Evolutionary conservation across 768 basidiomycete species (phyloP).

Genomic region (Tulasnella sp.): DNA sequence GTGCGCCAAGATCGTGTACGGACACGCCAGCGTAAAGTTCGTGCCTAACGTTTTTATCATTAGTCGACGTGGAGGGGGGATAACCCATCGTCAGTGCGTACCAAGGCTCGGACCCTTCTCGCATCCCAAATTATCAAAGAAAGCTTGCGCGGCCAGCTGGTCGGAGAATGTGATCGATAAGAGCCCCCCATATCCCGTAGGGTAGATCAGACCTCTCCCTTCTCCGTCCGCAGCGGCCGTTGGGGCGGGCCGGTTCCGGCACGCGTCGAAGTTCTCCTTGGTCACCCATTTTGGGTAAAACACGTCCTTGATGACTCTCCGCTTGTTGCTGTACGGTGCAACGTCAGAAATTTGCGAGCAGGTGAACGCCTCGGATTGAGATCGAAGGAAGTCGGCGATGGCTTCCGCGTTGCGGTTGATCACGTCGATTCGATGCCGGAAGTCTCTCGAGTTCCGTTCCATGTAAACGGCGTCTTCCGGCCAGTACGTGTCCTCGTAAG

Average conservation of each 20-base stretch:
- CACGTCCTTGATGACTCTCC: constrained; percentile 59
- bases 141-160: constrained; percentile 51
- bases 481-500: constrained; percentile 80
- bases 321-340: constrained; percentile 4
- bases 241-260: constrained; percentile 35
- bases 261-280: constrained; percentile 55
- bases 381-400: constrained; percentile 64
- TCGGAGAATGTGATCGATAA: constrained; percentile 81
- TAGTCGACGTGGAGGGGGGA: too few relatives aligned
- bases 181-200: constrained; percentile 71
- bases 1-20: too few relatives aligned
- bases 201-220: constrained; percentile 13
- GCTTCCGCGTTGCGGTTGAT: constrained; percentile 78
- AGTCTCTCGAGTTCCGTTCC: constrained; percentile 97
- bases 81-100: too few relatives aligned
- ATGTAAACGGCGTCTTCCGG: constrained; percentile 89
- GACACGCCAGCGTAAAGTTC: too few relatives aligned
- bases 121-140: constrained; percentile 74
- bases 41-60: too few relatives aligned
- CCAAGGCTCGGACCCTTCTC: constrained; percentile 76
- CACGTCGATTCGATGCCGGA: constrained; percentile 53
- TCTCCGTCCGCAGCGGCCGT: background rate
- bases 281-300: constrained; percentile 84
- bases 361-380: background rate
- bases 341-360: constrained; percentile 1